Percentiles rank a stretch among this genome's conserved stretches.
Evolutionary conservation across 2,329 filamentous ascomycete genomes (phyloP).

Genomic region (Cadophora luteo-olivacea): DNA sequence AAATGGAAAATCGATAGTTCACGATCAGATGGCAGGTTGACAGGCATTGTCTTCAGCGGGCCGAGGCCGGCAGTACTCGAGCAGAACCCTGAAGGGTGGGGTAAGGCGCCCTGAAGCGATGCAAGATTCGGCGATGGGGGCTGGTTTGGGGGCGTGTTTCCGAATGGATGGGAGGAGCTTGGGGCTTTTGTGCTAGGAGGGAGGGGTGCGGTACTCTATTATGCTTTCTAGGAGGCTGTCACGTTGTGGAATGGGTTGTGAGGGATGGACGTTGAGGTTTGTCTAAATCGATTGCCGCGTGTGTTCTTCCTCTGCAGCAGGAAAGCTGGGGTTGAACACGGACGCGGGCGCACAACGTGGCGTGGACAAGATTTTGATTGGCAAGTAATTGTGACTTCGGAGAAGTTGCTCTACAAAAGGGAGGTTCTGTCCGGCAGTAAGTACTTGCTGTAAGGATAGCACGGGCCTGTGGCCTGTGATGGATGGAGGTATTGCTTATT

Average conservation of each 20-base stretch:
- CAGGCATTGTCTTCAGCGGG: neutral
- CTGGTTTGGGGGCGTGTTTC: neutral
- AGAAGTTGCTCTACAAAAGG: neutral
- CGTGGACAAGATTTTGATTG: neutral
- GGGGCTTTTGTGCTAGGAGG: neutral
- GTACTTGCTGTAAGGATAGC: neutral
- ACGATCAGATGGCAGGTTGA: neutral
- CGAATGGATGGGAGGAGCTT: neutral
- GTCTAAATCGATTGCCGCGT: too few species aligned
- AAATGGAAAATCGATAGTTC: conserved; percentile 8
- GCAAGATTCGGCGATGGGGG: neutral
- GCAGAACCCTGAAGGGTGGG: neutral
- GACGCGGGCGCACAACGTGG: neutral
- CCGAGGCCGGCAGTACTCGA: neutral
- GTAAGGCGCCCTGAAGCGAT: neutral
- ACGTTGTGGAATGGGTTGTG: conserved; percentile 6
- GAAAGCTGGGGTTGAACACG: neutral
- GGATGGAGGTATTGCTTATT: conserved; percentile 6
- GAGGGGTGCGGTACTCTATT: neutral
- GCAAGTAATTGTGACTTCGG: too few species aligned
- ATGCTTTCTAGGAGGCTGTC: neutral
- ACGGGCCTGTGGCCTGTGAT: neutral
- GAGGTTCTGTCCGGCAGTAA: neutral
- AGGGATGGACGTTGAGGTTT: neutral
- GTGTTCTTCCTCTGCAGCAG: neutral